Evolutionary conservation across 257 asterid genomes (phyloP).

Genomic region (Anisodus tanguticus): DNA sequence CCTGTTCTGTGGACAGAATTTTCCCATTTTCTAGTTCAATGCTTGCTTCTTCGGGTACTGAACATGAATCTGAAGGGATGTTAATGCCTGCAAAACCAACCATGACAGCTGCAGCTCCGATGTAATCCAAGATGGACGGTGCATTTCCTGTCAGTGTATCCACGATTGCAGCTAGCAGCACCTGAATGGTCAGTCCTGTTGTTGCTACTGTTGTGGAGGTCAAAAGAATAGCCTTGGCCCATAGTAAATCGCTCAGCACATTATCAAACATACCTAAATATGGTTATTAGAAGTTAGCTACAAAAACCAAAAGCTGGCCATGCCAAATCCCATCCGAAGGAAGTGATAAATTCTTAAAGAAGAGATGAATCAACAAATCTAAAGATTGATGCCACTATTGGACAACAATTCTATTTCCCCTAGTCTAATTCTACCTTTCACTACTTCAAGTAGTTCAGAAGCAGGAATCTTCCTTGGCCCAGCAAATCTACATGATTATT

Average conservation of each 20-base stretch:
- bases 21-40: constrained; percentile 57
- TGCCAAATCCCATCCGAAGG: background rate
- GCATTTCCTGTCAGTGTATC: constrained; percentile 76
- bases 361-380: background rate
- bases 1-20: constrained; percentile 32
- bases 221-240: constrained; percentile 98
- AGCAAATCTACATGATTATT: background rate
- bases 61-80: constrained; percentile 58
- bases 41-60: constrained; percentile 46
- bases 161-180: constrained; percentile 86
- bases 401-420: background rate
- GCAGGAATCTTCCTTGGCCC: background rate
- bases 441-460: constrained; percentile 5
- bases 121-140: constrained; percentile 59
- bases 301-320: constrained; percentile 14
- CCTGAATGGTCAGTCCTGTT: constrained; percentile 96
- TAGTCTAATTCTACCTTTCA: background rate
- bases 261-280: constrained; percentile 83
- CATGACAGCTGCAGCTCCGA: constrained; percentile 85
- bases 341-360: background rate
- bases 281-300: constrained; percentile 20
- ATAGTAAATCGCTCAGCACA: constrained; percentile 88
- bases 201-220: constrained; percentile 94
- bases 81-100: constrained; percentile 85
- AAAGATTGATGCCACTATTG: background rate